phyloP scores from a whole-genome alignment of 2,329 filamentous ascomycete genomes.

The Emergomyces orientalis region DNA sequence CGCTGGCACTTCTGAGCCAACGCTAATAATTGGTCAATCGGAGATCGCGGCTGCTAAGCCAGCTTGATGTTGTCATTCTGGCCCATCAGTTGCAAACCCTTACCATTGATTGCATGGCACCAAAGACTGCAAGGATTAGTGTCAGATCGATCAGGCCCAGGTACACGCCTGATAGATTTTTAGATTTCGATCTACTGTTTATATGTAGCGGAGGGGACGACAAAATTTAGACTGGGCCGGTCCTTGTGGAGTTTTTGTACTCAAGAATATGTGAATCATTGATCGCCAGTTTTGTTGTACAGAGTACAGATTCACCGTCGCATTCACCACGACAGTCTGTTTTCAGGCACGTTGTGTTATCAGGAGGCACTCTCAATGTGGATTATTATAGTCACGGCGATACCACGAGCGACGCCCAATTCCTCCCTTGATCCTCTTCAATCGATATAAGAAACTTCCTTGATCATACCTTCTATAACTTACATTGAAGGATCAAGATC shows the following conservation, averaged over 20 bases:
- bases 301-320: not conserved
- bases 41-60: not conserved
- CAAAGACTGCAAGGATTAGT: not conserved
- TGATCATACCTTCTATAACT: not conserved
- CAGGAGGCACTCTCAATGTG: not conserved
- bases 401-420: not conserved
- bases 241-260: not conserved
- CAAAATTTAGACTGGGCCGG: not conserved
- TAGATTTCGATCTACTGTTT: not conserved
- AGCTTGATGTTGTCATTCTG: not conserved
- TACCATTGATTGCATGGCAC: not conserved
- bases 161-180: not conserved
- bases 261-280: not conserved
- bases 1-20: not conserved
- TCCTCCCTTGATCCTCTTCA: not conserved
- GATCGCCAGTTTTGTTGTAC: not conserved
- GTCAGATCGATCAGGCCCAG: not conserved
- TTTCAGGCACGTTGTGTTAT: not conserved
- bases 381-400: not conserved
- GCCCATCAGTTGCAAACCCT: not conserved
- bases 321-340: not conserved
- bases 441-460: not conserved
- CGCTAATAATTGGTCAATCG: not conserved
- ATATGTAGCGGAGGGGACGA: not conserved
- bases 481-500: slow-evolving; percentile 4